Evolutionary conservation across 768 basidiomycete species (phyloP), one percentile per base, ranked within the genome.

Genomic region (Russula compacta): DNA sequence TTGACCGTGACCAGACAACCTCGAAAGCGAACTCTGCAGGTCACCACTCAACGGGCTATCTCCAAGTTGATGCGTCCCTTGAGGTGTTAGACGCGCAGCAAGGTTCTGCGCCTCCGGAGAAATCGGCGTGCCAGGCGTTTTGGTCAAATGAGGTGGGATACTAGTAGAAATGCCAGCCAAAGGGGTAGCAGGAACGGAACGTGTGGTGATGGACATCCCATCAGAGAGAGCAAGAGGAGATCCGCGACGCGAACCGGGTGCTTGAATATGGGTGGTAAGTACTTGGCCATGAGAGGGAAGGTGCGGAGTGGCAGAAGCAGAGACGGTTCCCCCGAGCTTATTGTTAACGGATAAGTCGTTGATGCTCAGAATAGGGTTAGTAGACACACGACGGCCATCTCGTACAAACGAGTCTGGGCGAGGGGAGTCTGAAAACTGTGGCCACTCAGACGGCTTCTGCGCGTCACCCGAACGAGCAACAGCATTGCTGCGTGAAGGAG

Each of bases 371-470:
- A 82, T 83, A 9, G 89, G 87, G 69, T 86, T 89, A 4, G 88
- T 89, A 43, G 87, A 86, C 33, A 76, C 83, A 39, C 89, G 85
- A 63, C 89, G 81, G 58, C 89, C 87, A 35, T 75, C 67, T 57
- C 86, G 81, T 44, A 78, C 75, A 46, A 74, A 69, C 12, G 78
- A 77, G 40, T 91, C 89, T 38, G 83, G 82, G 33, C 77, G 80
- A 67, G 87, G 83, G 50, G 79, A 78, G 32, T 81, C 81, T 49
- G 83, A 77, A 73, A 93, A 97, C 71, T 93, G 92, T 36, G 94
- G 91, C 95, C 95, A 98, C 71, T 97, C 94, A 1, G 92, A 92
- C 9, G 89, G 79, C 71, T 85, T 87, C 69, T 86, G 78, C 50
- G 77, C 72, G 38, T 87, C 85, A 63, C 81, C 73, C 32, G 74